These are phyloP conservation scores for Ettlia oleoabundans DNA, from an alignment of 139 green algal genomes.

Conservation along the genomic window DNA sequence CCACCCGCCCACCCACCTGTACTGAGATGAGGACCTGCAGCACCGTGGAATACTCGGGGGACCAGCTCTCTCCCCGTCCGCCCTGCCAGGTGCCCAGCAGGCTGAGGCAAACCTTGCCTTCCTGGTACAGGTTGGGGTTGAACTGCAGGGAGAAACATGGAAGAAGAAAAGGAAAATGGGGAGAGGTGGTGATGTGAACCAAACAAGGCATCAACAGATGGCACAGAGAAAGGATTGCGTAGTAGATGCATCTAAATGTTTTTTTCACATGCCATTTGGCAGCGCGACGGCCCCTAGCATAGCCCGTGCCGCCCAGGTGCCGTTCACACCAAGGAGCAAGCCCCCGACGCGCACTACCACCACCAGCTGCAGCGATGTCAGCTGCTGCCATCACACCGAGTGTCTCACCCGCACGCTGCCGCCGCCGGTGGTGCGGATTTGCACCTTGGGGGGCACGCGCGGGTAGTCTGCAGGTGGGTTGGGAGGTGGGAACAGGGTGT, in stretches of 20 bases:
- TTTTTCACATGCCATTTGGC: neutral
- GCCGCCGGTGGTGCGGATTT: slow-evolving; percentile 76
- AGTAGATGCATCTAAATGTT: too few species aligned
- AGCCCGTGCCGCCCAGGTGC: too few species aligned
- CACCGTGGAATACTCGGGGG: slow-evolving; percentile 58
- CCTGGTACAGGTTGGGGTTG: slow-evolving; percentile 86
- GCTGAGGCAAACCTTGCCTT: slow-evolving; percentile 91
- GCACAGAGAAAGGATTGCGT: too few species aligned
- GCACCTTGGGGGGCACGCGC: slow-evolving; percentile 68
- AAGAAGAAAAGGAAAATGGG: neutral
- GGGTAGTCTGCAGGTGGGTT: too few species aligned
- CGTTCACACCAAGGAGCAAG: too few species aligned
- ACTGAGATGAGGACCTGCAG: slow-evolving; percentile 35
- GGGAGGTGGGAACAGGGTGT: too few species aligned
- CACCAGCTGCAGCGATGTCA: too few species aligned
- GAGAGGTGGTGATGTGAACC: neutral
- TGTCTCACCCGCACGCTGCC: slow-evolving; percentile 59
- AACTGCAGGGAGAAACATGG: slow-evolving; percentile 37
- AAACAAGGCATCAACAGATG: too few species aligned
- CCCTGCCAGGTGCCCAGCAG: slow-evolving; percentile 81
- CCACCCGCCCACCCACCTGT: neutral
- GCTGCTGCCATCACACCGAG: too few species aligned
- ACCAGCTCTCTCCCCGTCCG: slow-evolving; percentile 75
- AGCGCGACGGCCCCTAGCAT: too few species aligned
- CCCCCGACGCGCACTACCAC: too few species aligned